A percentile compares a stretch with the other conserved stretches of the same genome.
phyloP scores from a whole-genome alignment of 148 eudicot species.

The Pharnaceum exiguum region DNA sequence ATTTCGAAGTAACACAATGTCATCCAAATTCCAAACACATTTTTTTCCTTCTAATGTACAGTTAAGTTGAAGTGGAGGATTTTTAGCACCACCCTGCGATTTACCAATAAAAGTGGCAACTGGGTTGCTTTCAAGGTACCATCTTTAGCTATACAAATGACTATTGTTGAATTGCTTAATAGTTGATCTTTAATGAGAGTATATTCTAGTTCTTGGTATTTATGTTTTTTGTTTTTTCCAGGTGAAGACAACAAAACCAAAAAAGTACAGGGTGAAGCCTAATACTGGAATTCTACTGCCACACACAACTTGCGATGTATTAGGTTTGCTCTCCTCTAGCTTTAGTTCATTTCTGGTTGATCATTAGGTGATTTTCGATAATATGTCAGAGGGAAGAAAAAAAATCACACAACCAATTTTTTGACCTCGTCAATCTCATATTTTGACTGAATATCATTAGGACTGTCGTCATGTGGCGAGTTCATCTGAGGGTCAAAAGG shows the following conservation, averaged over 20 bases:
- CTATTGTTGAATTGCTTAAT: not conserved
- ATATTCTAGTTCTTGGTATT: not conserved
- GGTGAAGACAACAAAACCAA: constrained; percentile 94
- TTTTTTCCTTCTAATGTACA: constrained; percentile 4
- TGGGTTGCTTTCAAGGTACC: constrained; percentile 57
- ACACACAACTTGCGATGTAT: constrained; percentile 58
- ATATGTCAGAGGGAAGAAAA: too few relatives aligned
- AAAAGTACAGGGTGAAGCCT: constrained; percentile 82
- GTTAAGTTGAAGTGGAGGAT: constrained; percentile 55
- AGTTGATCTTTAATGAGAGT: not conserved
- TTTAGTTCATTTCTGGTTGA: not conserved
- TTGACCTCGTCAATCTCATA: too few relatives aligned
- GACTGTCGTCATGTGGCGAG: too few relatives aligned
- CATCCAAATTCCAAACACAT: too few relatives aligned
- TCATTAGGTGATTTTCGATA: too few relatives aligned
- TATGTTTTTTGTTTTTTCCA: constrained; percentile 17
- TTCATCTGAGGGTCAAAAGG: too few relatives aligned
- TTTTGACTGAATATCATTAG: too few relatives aligned
- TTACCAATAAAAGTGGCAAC: constrained; percentile 34
- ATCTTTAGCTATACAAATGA: not conserved
- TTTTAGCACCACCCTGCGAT: constrained; percentile 33
- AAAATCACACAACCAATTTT: too few relatives aligned
- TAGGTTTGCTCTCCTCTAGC: constrained; percentile 34
- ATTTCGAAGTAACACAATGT: too few relatives aligned
- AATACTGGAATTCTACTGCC: constrained; percentile 82